Conservation (phyloP, 2,329 filamentous ascomycete species). For the Colletotrichum sp. region DNA sequence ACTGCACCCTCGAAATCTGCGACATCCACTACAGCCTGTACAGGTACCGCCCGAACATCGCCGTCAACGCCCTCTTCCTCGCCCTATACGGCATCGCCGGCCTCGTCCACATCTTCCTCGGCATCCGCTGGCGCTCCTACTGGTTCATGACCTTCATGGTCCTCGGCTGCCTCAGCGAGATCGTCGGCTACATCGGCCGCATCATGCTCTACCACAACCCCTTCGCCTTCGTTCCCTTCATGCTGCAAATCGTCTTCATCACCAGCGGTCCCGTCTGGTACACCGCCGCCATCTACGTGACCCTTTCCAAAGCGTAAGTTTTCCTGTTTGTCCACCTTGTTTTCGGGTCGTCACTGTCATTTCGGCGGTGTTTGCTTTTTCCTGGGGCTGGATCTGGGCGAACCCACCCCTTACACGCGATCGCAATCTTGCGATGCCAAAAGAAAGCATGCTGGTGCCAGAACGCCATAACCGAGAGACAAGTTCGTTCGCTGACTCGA, state of each 20-base stretch:
- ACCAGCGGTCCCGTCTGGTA: slow-evolving; percentile 54
- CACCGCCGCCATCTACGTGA: slow-evolving; percentile 71
- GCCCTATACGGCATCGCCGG: slow-evolving; percentile 52
- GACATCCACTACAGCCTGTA: slow-evolving; percentile 50
- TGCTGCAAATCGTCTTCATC: slow-evolving; percentile 70
- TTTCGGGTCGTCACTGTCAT: not conserved
- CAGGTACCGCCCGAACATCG: slow-evolving; percentile 49
- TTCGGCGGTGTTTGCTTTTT: not conserved
- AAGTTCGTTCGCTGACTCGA: not conserved
- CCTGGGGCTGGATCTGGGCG: not conserved
- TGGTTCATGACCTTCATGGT: slow-evolving; percentile 58
- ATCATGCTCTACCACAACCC: slow-evolving; percentile 63
- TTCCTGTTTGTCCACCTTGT: not conserved
- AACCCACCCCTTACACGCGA: not conserved
- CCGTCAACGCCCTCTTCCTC: slow-evolving; percentile 47
- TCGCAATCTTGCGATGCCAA: not conserved
- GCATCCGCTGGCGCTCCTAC: slow-evolving; percentile 51
- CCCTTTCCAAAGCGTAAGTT: slow-evolving; percentile 49
- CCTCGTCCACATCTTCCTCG: slow-evolving; percentile 49
- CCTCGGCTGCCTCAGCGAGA: slow-evolving; percentile 60
- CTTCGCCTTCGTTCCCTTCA: slow-evolving; percentile 63
- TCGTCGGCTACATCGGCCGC: slow-evolving; percentile 68
- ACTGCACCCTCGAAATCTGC: slow-evolving; percentile 56
- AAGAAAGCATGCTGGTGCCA: not conserved
- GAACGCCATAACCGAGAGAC: not conserved